Evolutionary conservation across 73 alveolate species (phyloP), one percentile per base, ranked within the genome.

Genomic region (Stentor coeruleus): DNA sequence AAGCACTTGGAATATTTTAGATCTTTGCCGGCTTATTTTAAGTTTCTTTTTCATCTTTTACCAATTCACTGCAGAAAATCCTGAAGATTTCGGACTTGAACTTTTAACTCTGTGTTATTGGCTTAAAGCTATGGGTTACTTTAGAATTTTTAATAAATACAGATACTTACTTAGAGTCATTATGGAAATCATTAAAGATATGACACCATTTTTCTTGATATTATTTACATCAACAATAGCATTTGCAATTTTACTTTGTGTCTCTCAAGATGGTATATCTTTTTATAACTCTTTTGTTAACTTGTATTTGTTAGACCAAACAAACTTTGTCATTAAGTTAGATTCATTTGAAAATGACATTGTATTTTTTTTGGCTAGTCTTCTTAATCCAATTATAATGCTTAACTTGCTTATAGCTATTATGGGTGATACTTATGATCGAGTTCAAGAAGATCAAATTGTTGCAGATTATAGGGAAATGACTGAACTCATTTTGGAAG

Each of bases 381-480:
- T 66, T 1, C 79, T 66, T 26, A 66, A 66, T 31, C n/a, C 79
- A 26, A 20, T 66, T 20, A 31, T 66, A 14, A 20, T 66, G n/a
- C 37, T 66, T 20, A 66, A 31, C 39, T 33, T 66, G 79, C n/a
- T 66, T 20, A 66, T 66, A 1, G n/a, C 79, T 14, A 20, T 66
- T 66, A 66, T 66, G 79, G 79, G 79, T 20, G 79, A 66, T 31
- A 66, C 79, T 66, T 66, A 66, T 33, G 79, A 66, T 33, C 1
- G 79, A 26, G 39, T 66, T 11, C 37, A 20, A 33, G 79, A 31
- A 66, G 79, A 31, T 0, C n/a, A 28, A 11, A 40, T 20, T 40
- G 37, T 66, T 26, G 79, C 79, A 20, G 79, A 66, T 11, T 20
- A 20, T 40, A 20, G 37, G 15, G 79, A 66, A 66, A 20, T 66